Evolutionary conservation across 768 basidiomycete genomes (phyloP).

Genomic region (Brasilioporus rufonigricans): DNA sequence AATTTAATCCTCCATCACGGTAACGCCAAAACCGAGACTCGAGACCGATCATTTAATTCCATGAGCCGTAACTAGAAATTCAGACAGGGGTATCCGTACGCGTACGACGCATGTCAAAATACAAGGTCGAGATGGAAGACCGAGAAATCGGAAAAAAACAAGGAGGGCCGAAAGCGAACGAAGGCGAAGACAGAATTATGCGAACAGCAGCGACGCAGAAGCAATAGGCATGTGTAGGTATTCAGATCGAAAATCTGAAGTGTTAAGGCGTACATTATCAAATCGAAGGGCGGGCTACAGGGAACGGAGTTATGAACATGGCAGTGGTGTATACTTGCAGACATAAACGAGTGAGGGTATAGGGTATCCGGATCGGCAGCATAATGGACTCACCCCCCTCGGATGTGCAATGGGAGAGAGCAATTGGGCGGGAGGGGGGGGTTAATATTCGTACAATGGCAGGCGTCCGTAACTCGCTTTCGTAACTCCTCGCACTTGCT

Average conservation of each 20-base stretch:
- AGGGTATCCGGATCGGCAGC: constrained; percentile 12
- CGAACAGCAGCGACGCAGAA: constrained; percentile 2
- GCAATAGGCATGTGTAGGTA: constrained; percentile 9
- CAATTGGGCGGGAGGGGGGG: constrained; percentile 40
- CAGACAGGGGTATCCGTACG: constrained; percentile 17
- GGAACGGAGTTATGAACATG: constrained; percentile 29
- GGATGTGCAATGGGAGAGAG: constrained; percentile 36
- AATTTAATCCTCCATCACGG: constrained; percentile 4
- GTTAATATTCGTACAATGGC: constrained; percentile 39
- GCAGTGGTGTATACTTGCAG: constrained; percentile 27
- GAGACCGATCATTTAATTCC: not conserved
- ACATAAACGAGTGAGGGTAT: constrained; percentile 27
- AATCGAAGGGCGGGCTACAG: constrained; percentile 29
- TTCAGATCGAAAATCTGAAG: not conserved
- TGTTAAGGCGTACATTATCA: constrained; percentile 25
- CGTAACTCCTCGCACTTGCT: constrained; percentile 48
- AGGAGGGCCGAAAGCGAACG: constrained; percentile 1
- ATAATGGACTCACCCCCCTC: constrained; percentile 23
- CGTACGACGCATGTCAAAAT: constrained; percentile 12
- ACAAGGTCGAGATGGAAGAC: constrained; percentile 6
- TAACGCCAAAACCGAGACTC: not conserved
- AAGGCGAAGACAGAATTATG: constrained; percentile 14
- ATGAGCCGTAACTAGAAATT: constrained; percentile 3
- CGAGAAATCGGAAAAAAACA: not conserved
- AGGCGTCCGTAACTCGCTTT: constrained; percentile 48